Conservation (phyloP, 2,329 filamentous ascomycete genomes). For the Claviceps purpurea region DNA sequence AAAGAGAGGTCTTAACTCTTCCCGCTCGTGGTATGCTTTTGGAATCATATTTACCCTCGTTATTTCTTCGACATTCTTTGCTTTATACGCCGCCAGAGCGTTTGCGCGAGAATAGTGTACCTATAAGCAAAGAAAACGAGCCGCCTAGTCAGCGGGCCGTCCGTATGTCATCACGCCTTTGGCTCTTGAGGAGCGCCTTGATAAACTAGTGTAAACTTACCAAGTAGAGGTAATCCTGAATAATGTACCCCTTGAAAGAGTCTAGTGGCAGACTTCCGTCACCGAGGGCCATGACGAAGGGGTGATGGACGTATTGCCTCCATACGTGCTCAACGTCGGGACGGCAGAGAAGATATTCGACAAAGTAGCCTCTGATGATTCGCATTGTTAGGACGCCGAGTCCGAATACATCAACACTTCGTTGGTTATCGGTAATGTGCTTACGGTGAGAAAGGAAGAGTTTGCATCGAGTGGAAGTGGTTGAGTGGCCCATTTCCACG, state of each 20-base stretch:
- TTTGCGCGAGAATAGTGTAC: constrained; percentile 81
- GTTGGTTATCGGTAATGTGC: constrained; percentile 10
- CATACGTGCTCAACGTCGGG: constrained; percentile 63
- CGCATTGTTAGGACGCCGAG: neutral
- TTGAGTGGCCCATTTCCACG: constrained; percentile 60
- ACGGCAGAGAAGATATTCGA: constrained; percentile 69
- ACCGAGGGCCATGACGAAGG: constrained; percentile 67
- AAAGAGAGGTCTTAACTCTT: neutral
- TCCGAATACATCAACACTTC: neutral
- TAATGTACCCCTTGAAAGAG: constrained; percentile 76
- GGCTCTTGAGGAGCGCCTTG: neutral
- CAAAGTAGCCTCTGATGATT: constrained; percentile 51
- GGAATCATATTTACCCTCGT: constrained; percentile 32
- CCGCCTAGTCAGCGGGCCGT: neutral
- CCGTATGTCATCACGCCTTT: too few relatives aligned
- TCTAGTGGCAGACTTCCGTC: constrained; percentile 60
- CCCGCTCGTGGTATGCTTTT: neutral
- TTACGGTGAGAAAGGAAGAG: constrained; percentile 54
- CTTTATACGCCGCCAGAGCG: constrained; percentile 75
- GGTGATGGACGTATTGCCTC: constrained; percentile 65
- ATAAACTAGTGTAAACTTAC: constrained; percentile 28
- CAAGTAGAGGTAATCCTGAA: constrained; percentile 86
- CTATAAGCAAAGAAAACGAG: constrained; percentile 23
- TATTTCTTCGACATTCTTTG: constrained; percentile 60
- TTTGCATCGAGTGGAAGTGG: constrained; percentile 61